Percentiles rank a stretch among this genome's conserved stretches.
phyloP scores from a whole-genome alignment of 495 filamentous ascomycete genomes.

The Penicillium paradoxum region DNA sequence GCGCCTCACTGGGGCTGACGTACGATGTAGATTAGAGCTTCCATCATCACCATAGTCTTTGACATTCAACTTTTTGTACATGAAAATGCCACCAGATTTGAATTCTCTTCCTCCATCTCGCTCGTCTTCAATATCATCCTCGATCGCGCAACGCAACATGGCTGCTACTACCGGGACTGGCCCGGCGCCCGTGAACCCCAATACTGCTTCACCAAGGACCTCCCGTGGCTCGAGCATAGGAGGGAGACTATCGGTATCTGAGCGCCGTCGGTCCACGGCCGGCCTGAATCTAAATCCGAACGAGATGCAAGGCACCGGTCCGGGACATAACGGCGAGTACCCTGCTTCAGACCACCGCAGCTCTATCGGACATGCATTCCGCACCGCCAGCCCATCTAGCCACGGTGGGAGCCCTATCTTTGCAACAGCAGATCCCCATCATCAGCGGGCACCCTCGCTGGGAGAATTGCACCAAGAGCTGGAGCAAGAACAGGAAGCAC shows the following conservation, averaged over 20 bases:
- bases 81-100: slow-evolving; percentile 61
- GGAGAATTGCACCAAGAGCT: slow-evolving; percentile 96
- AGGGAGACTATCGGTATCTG: slow-evolving; percentile 47
- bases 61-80: not conserved
- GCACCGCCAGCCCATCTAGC: slow-evolving; percentile 53
- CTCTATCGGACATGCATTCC: slow-evolving; percentile 43
- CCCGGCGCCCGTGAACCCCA: slow-evolving; percentile 29
- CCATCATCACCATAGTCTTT: not conserved
- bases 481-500: slow-evolving; percentile 91
- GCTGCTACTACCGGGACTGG: slow-evolving; percentile 21
- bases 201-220: slow-evolving; percentile 44
- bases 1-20: not conserved
- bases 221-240: slow-evolving; percentile 50
- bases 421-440: slow-evolving; percentile 54
- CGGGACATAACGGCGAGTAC: slow-evolving; percentile 40
- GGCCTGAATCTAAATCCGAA: slow-evolving; percentile 71
- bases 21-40: slow-evolving; percentile 7
- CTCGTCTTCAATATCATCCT: slow-evolving; percentile 42
- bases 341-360: slow-evolving; percentile 39
- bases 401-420: slow-evolving; percentile 55
- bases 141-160: slow-evolving; percentile 28
- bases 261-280: slow-evolving; percentile 56
- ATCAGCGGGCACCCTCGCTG: slow-evolving; percentile 69
- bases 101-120: slow-evolving; percentile 69
- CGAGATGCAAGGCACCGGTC: slow-evolving; percentile 60